Conservation (phyloP, 345 rosid genomes). For the Clausena lansium region DNA sequence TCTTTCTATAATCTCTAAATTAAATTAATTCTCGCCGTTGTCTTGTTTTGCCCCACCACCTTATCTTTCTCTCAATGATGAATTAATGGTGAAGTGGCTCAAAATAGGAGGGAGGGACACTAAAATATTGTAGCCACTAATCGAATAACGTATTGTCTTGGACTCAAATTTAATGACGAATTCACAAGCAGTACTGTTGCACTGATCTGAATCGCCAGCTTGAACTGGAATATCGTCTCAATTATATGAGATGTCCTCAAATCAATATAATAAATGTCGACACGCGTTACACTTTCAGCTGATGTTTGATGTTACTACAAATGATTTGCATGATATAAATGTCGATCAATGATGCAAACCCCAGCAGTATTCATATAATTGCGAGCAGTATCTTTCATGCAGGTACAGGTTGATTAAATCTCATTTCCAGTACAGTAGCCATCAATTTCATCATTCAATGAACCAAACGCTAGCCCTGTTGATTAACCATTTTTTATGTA, state of each 20-base stretch:
- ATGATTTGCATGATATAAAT: not conserved
- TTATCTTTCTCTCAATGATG: slow-evolving; percentile 25
- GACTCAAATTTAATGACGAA: not conserved
- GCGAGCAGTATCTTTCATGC: not conserved
- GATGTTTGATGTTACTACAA: not conserved
- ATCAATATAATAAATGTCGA: slow-evolving; percentile 5
- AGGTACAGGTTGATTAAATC: not conserved
- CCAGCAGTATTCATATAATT: not conserved
- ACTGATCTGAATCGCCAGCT: not conserved
- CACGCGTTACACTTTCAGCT: slow-evolving; percentile 7
- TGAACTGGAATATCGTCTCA: not conserved
- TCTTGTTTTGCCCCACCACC: slow-evolving; percentile 26
- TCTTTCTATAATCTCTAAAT: not conserved
- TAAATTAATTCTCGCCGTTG: slow-evolving; percentile 9
- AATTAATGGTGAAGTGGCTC: slow-evolving; percentile 15
- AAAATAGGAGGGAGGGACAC: not conserved
- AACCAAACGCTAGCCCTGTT: not conserved
- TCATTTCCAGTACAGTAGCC: not conserved
- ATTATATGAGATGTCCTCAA: slow-evolving; percentile 17
- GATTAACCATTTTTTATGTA: not conserved
- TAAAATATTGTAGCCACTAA: slow-evolving; percentile 8
- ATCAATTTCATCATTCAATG: not conserved
- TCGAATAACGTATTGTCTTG: not conserved
- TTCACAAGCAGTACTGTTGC: not conserved
- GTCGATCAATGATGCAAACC: not conserved